phyloP scores from a whole-genome alignment of 23 red algal genomes.

The Gracilariopsis chorda region DNA sequence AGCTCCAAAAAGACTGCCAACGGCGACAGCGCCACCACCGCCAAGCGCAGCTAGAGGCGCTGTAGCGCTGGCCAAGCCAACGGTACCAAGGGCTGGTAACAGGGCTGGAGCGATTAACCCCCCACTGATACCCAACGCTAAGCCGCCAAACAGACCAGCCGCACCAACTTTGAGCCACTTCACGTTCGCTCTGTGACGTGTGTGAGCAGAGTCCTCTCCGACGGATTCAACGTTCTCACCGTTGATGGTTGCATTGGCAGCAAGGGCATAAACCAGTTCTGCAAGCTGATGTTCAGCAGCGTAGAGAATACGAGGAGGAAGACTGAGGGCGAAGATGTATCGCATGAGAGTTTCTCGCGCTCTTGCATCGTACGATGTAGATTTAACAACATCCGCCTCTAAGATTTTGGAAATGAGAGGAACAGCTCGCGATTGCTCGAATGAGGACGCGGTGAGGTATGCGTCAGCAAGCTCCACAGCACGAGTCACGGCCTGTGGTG shows the following conservation, averaged over 20 bases:
- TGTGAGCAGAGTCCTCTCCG: not conserved
- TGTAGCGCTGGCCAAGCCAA: slow-evolving; percentile 42
- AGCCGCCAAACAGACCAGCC: slow-evolving; percentile 27
- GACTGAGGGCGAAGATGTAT: slow-evolving; percentile 3
- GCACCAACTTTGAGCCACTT: slow-evolving; percentile 70
- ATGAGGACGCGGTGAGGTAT: slow-evolving; percentile 47
- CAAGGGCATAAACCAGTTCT: slow-evolving; percentile 10
- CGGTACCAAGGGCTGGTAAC: slow-evolving; percentile 42
- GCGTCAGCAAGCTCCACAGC: slow-evolving; percentile 17
- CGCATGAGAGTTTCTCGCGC: slow-evolving; percentile 32
- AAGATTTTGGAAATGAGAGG: slow-evolving; percentile 27
- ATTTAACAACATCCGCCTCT: slow-evolving; percentile 36
- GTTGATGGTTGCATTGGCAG: not conserved
- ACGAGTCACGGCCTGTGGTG: not conserved
- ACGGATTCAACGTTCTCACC: slow-evolving; percentile 53
- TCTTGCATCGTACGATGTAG: slow-evolving; percentile 48
- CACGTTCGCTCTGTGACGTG: slow-evolving; percentile 11
- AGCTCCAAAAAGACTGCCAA: slow-evolving; percentile 56
- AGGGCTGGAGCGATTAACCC: slow-evolving; percentile 60
- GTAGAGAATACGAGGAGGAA: slow-evolving; percentile 51
- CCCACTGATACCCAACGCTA: slow-evolving; percentile 46
- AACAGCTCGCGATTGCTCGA: not conserved
- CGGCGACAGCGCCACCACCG: slow-evolving; percentile 52
- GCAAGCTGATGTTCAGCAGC: slow-evolving; percentile 36
- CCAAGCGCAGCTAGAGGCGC: slow-evolving; percentile 47